phyloP scores from a whole-genome alignment of 805 yeast genomes.

The Pichia pseudocactophila region DNA sequence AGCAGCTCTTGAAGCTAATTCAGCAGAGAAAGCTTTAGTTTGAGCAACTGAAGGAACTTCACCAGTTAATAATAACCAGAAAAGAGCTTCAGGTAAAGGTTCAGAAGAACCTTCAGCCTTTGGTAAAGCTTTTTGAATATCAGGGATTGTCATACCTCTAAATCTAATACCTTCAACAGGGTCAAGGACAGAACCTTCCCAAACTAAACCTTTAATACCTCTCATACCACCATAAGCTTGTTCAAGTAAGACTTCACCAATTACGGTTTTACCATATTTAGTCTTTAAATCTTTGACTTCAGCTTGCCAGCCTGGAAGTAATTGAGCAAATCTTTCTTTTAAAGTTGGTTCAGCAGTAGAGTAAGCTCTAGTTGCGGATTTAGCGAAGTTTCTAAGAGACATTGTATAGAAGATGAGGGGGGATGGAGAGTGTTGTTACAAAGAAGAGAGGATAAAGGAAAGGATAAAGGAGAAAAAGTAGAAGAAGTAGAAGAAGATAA shows the following conservation, averaged over 20 bases:
- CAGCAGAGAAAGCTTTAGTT: conserved; percentile 62
- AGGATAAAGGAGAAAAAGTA: background rate
- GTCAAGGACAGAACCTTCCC: conserved; percentile 85
- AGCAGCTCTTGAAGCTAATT: conserved; percentile 69
- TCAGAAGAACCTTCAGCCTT: conserved; percentile 57
- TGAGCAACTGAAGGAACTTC: conserved; percentile 70
- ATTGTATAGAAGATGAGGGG: conserved; percentile 2
- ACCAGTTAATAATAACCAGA: conserved; percentile 78
- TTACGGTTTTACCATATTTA: conserved; percentile 78
- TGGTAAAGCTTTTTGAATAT: conserved; percentile 65
- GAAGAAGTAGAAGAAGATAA: background rate
- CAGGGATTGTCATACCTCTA: conserved; percentile 79
- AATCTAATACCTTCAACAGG: conserved; percentile 81
- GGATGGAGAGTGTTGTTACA: too few species aligned
- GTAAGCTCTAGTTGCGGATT: conserved; percentile 28
- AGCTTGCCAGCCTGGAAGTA: conserved; percentile 86
- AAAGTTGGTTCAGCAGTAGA: conserved; percentile 47
- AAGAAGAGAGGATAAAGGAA: background rate
- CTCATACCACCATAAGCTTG: conserved; percentile 91
- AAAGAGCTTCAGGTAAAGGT: conserved; percentile 71
- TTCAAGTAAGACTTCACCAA: conserved; percentile 66
- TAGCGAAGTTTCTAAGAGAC: conserved; percentile 26
- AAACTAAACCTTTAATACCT: conserved; percentile 75
- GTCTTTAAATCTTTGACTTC: conserved; percentile 84
- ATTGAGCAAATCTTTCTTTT: conserved; percentile 89